Evolutionary conservation across 257 asterid genomes (phyloP), one percentile per base, ranked within the genome.

Genomic region (Nicotiana otophora): DNA sequence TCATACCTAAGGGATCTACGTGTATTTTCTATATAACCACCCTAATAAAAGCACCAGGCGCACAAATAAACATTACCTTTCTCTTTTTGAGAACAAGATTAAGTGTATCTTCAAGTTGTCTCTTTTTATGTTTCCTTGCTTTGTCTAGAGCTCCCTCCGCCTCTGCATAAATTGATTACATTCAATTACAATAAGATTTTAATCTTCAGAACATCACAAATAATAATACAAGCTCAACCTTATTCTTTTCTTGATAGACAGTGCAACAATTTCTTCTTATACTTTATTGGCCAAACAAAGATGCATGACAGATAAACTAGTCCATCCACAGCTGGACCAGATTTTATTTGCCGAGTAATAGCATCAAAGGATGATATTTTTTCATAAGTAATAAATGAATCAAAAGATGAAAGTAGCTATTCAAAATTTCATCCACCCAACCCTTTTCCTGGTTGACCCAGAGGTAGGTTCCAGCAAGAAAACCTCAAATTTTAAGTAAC

Each of bases 121-220:
- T 89, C 91, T 96, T 96, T 88, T 94, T 96, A 91, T 96, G 99
- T 77, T 94, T 96, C 87, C 99, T 93, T 48, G 99, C 99, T 92
- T 96, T 96, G 90, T 96, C 99, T 82, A 96, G 85, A 64, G 99
- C 98, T 86, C 99, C 99, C 87, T 96, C 99, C 77, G 99, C 98
- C 92, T 96, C 99, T 96, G 95, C 86, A 87, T 74, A 63, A 70
- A 62, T 42, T 42, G 51, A 42, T 9, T 42, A 51, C 16, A 15
- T 72, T 72, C 61, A 46, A 51, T 48, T 75, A 48, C 15, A 51
- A 26, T 7, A 51, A 15, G 80, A 23, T 7, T 36, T 26, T 48
- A 23, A 15, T 20, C 16, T 74, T 26, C 39, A 78, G 62, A 55
- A 84, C 62, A 42, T 42, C 51, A 42, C 12, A 42, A 42, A 42